These are phyloP conservation scores for Russula abietina DNA, from an alignment of 768 basidiomycete species.

Conservation along the genomic window DNA sequence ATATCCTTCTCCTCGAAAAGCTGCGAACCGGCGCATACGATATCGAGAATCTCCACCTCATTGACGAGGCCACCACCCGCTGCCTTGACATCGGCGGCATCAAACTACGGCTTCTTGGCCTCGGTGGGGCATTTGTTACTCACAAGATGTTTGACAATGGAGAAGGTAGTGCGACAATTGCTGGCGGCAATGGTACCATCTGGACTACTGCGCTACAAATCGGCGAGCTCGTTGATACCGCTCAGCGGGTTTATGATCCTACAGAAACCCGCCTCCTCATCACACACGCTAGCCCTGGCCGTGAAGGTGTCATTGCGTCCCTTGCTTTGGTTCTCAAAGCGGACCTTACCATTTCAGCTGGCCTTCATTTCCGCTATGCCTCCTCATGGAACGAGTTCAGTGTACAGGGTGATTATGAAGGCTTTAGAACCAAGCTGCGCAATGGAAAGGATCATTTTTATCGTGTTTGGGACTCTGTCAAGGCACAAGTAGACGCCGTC, in stretches of 20 bases:
- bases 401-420: conserved; percentile 83
- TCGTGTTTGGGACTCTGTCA: conserved; percentile 93
- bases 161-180: conserved; percentile 92
- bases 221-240: conserved; percentile 96
- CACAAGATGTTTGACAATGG: conserved; percentile 96
- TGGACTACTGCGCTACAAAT: conserved; percentile 98
- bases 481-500: conserved; percentile 82
- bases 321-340: conserved; percentile 87
- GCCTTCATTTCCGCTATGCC: conserved; percentile 96
- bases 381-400: conserved; percentile 96
- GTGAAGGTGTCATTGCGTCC: conserved; percentile 89
- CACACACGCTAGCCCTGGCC: conserved; percentile 86
- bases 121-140: conserved; percentile 90
- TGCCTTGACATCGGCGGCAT: conserved; percentile 88
- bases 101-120: conserved; percentile 88
- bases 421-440: conserved; percentile 73
- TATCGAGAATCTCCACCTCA: conserved; percentile 83
- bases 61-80: conserved; percentile 95
- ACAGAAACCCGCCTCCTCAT: conserved; percentile 92
- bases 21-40: conserved; percentile 77
- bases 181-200: conserved; percentile 96
- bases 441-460: conserved; percentile 78
- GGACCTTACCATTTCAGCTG: conserved; percentile 89
- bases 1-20: conserved; percentile 88
- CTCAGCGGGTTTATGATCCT: conserved; percentile 87